phyloP scores from a whole-genome alignment of 148 eudicot genomes.

The Simmondsia chinensis region DNA sequence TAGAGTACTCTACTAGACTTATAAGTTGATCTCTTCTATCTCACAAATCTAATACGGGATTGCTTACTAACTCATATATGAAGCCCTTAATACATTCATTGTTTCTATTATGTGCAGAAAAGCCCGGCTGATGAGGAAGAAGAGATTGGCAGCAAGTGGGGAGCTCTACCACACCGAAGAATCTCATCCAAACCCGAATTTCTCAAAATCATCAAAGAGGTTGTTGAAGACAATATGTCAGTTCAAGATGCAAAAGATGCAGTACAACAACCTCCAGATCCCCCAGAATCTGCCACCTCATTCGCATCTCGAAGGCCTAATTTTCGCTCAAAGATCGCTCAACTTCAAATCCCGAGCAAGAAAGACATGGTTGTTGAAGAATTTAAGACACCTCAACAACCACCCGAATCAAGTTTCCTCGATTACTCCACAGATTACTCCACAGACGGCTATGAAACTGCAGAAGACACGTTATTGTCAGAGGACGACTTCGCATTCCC shows the following conservation, averaged over 20 bases:
- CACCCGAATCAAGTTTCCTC: conserved; percentile 8
- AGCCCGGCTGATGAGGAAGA: conserved; percentile 47
- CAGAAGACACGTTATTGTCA: conserved; percentile 45
- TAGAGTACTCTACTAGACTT: no score
- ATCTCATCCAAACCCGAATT: no score
- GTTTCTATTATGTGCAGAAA: conserved; percentile 25
- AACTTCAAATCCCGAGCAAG: conserved; percentile 36
- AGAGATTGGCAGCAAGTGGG: conserved; percentile 9
- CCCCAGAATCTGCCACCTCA: conserved; percentile 15
- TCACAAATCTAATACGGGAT: no score
- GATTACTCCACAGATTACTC: conserved; percentile 1
- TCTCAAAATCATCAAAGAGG: no score
- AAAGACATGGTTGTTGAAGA: conserved; percentile 25
- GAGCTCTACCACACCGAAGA: no score
- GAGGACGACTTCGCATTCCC: conserved; percentile 41
- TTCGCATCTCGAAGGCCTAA: conserved; percentile 30
- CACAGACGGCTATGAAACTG: conserved; percentile 49
- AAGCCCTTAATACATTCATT: not conserved
- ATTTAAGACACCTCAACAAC: conserved; percentile 21
- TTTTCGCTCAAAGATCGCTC: conserved; percentile 25
- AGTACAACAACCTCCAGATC: conserved; percentile 9
- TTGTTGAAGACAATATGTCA: conserved; percentile 9
- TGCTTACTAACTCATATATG: no score
- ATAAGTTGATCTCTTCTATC: no score
- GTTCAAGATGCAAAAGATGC: conserved; percentile 11